Conservation (phyloP, 352 stramenopile species). For the Globisporangium carolinianum region DNA sequence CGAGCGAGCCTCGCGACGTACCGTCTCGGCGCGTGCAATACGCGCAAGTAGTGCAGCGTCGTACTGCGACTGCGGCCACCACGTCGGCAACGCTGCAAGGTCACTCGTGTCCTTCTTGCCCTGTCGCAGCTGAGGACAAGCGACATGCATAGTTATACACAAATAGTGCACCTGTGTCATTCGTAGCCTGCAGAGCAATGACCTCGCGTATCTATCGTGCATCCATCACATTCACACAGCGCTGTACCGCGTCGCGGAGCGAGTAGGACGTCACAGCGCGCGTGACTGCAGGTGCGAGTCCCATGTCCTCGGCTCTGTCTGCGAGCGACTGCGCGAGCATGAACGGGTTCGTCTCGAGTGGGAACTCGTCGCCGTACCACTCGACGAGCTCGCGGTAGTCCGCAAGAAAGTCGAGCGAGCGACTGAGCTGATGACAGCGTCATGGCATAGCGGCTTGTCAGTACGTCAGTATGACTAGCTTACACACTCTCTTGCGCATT, state of each 20-base stretch:
- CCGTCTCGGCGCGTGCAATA: constrained; percentile 37
- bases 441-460: too few relatives aligned
- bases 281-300: constrained; percentile 13
- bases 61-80: constrained; percentile 55
- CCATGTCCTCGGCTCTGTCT: constrained; percentile 34
- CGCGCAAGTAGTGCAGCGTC: constrained; percentile 19
- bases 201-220: too few relatives aligned
- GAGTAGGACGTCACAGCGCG: constrained; percentile 7
- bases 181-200: too few relatives aligned
- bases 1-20: constrained; percentile 4
- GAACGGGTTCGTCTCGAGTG: constrained; percentile 60
- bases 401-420: constrained; percentile 45
- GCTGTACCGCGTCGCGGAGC: constrained; percentile 27
- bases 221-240: too few relatives aligned
- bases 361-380: constrained; percentile 76
- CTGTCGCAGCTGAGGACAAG: not conserved
- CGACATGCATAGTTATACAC: not conserved
- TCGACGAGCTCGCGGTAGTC: constrained; percentile 28
- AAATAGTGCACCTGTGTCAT: too few relatives aligned
- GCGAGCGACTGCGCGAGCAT: constrained; percentile 40
- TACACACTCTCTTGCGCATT: not conserved
- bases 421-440: constrained; percentile 21
- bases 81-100: constrained; percentile 23
- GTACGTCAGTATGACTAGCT: too few relatives aligned
- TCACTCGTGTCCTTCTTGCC: constrained; percentile 1